phyloP scores from a whole-genome alignment of 2,329 filamentous ascomycete species.

The Laburnicola sp. region DNA sequence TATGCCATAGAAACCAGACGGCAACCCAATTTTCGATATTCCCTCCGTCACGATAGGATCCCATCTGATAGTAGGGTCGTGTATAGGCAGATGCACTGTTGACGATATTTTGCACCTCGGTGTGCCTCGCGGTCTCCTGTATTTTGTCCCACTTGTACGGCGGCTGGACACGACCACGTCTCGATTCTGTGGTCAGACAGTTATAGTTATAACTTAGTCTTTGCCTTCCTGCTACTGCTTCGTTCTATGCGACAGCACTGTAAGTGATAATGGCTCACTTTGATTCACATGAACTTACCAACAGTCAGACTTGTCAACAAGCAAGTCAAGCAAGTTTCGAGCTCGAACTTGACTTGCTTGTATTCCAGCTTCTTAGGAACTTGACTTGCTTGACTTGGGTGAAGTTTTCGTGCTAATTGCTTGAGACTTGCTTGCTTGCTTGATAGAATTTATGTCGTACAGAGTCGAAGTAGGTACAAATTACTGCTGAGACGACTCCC shows the following conservation, averaged over 20 bases:
- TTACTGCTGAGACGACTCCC: too few species aligned
- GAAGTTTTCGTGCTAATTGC: too few species aligned
- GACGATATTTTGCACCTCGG: constrained; percentile 50
- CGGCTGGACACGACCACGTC: constrained; percentile 29
- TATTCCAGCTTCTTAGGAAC: too few species aligned
- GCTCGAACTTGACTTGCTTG: too few species aligned
- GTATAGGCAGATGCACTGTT: constrained; percentile 45
- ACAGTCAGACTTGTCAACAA: constrained; percentile 26
- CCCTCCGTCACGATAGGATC: constrained; percentile 42
- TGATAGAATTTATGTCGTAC: too few species aligned
- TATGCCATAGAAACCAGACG: constrained; percentile 57
- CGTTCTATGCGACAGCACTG: constrained; percentile 38
- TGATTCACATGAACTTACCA: constrained; percentile 33
- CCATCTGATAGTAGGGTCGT: constrained; percentile 47
- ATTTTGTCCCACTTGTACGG: constrained; percentile 54
- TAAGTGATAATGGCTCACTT: constrained; percentile 11
- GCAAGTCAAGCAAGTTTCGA: too few species aligned
- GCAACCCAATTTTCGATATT: constrained; percentile 56
- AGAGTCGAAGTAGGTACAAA: too few species aligned
- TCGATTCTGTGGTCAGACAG: constrained; percentile 46
- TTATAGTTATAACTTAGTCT: constrained; percentile 46
- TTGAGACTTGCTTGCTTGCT: too few species aligned
- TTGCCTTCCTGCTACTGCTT: constrained; percentile 48
- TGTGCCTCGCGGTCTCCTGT: constrained; percentile 53
- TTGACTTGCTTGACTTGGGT: too few species aligned